Evolutionary conservation across 345 rosid genomes (phyloP), one percentile per base, ranked within the genome.

Genomic region (Mangifera indica): DNA sequence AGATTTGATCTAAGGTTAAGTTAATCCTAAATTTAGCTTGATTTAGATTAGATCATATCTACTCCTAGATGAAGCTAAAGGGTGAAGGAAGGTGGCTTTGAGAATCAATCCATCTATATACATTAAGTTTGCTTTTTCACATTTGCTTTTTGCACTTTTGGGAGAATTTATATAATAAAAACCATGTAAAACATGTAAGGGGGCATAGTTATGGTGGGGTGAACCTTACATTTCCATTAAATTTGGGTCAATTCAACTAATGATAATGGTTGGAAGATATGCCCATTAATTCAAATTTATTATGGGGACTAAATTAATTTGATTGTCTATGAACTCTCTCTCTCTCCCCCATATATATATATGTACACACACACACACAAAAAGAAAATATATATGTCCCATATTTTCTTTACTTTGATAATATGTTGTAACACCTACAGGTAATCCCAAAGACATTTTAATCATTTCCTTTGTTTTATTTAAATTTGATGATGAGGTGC

Each of bases 101-200:
- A 70, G 69, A 73, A 81, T 81, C 71, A 76, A 78, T 76, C 69
- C 78, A 72, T 72, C 51, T 73, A 68, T 80, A 64, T 45, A 49
- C 74, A 81, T 77, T 77, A 40, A 34, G 67, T 46, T 80, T 74
- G 66, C 57, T 63, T 48, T 53, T 66, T 42, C 17, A 26, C 12
- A 60, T 0, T 1, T 20, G 32, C 45, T 13, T 5, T 15, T 14
- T 29, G 8, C 53, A 25, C 45, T 70, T 57, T 59, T 45, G 26
- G 20, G 77, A 72, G 69, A 71, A 74, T 45, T 64, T 67, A 34
- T 3, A 3, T 34, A 34, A 34, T 34, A 3, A 63, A 55, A 52
- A 56, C 8, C 53, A 67, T 77, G 78, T 63, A 52, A 67, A 74
- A 74, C 53, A 34, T 34, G 4, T 34, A 34, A 12, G 66, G n/a